Base-by-base conservation (phyloP, 768 basidiomycete genomes). In the Russula brevipes region DNA sequence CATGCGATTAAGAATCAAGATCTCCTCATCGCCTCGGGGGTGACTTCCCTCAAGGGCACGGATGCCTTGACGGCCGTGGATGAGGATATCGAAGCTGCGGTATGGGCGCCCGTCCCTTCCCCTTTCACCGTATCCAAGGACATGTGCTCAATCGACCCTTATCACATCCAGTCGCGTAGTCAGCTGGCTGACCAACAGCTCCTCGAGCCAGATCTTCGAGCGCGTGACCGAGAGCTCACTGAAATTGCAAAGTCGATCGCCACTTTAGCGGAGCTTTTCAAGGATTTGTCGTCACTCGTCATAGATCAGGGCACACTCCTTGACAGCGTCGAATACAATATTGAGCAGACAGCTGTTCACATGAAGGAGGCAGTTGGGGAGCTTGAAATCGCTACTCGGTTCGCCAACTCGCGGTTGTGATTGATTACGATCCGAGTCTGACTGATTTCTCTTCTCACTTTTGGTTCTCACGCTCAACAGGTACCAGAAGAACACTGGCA, bases 1-100 rank as follows among this genome's bases (percentile, higher is more conserved):
- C 95, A 98, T 79, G 93, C 95, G 73, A 94, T 93, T 74, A 97
- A 96, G 77, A 96, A 95, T 72, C 92, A 94, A 76, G 94, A 97
- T 78, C 79, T 97, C 45, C 81, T 98, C 64, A 82, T 94, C 69
- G 94, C 95, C 6, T 93, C 92, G 50, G 95, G 91, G 46, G 86
- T 87, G 33, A 84, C 95, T 62, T 84, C 89, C 17, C 81, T 91
- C 69, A 88, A 84, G 72, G 92, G 91, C 31, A 82, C 86, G 57
- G 94, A 95, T 71, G 85, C 87, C 41, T 78, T 94, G 74, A 86
- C 84, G 59, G 93, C 91, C 24, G 81, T 92, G 24, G 89, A 96
- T 74, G 96, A 97, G 68, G 95, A 98, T 73, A 80, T 97, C 24
- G 85, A 85, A 72, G 93, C 91, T 67, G 89, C 85, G 59, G 91